Evolutionary conservation across 192 early-diverging fungal genomes (phyloP).

Genomic region (Coemansia sp.): DNA sequence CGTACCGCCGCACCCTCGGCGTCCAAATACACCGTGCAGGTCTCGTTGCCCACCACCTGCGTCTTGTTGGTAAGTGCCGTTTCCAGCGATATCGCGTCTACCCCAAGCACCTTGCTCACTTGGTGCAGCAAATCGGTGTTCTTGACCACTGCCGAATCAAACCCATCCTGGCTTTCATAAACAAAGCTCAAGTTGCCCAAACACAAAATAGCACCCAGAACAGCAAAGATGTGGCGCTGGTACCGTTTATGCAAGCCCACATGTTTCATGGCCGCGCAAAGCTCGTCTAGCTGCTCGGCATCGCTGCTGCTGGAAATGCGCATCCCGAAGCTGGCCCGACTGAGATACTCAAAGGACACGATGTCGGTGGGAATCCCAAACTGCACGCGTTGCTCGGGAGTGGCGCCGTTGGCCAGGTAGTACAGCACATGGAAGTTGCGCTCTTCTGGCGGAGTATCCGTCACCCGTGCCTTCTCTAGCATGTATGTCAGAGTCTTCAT

Average conservation of each 20-base stretch:
- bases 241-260: constrained; percentile 79
- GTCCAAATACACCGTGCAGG: constrained; percentile 79
- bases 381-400: constrained; percentile 65
- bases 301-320: constrained; percentile 65
- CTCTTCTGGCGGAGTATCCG: constrained; percentile 62
- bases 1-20: constrained; percentile 65
- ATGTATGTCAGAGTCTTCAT: constrained; percentile 81
- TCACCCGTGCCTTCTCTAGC: constrained; percentile 83
- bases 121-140: constrained; percentile 76
- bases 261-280: constrained; percentile 77
- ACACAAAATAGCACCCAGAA: constrained; percentile 81
- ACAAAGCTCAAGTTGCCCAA: constrained; percentile 85
- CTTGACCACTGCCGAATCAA: constrained; percentile 77
- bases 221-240: constrained; percentile 79
- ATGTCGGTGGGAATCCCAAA: constrained; percentile 57
- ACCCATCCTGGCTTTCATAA: constrained; percentile 74
- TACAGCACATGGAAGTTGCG: constrained; percentile 95
- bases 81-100: constrained; percentile 70
- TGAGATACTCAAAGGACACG: constrained; percentile 61
- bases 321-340: constrained; percentile 60
- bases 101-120: constrained; percentile 78
- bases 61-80: constrained; percentile 71
- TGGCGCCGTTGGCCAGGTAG: constrained; percentile 78
- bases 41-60: constrained; percentile 74
- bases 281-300: constrained; percentile 59